Base-by-base conservation (phyloP, 2,329 filamentous ascomycete genomes). In the Alternaria brassicicola region DNA sequence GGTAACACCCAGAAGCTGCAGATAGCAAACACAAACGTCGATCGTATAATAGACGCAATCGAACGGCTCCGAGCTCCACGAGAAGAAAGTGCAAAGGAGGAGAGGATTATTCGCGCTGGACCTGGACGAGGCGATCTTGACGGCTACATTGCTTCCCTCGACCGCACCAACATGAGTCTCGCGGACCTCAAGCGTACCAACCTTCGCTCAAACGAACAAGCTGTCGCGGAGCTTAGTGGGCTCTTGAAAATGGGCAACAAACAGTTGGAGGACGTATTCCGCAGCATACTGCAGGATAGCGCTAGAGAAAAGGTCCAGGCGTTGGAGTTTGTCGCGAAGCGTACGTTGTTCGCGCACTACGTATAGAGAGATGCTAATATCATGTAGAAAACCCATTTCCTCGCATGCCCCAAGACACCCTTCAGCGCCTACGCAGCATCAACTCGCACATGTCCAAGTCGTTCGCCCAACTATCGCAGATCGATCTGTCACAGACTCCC, bases 1-100 rank as follows among this genome's bases (percentile, higher is more conserved):
- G 91, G 90, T 69, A 96, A 97, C 77, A 98, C 95, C 0, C 91
- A 92, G 77, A 89, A 88, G 62, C 84, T 98, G 21, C 95, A 98
- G 78, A 86, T 89, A n/a, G 86, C 96, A 33, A 93, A 91, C 65
- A 88, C 86, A 65, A 99, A 99, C 74, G 91, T 98, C 69, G 93
- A 98, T 73, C 85, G 86, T 61, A 88, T 97, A 33, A 86, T 96
- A 58, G 85, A 89, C 62, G 92, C 93, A 17, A 98, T 99, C 67
- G 93, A 97, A 62, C 88, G 89, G 62, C 84, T 98, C 38, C 89
- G 92, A 67, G 90, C 96, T 71, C 94, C 95, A n/a, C 88, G 93
- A 61, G 93, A 98, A 75, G 92, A 93, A 74, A 94, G 95, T 73
- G 92, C 90, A 67, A 88, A 91, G 62, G 95, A 99, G 77, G 95